A percentile compares a stretch with the other conserved stretches of the same genome.
These are phyloP conservation scores for Xylaria telfairii DNA, from an alignment of 495 filamentous ascomycete genomes.

Conservation along the genomic window DNA sequence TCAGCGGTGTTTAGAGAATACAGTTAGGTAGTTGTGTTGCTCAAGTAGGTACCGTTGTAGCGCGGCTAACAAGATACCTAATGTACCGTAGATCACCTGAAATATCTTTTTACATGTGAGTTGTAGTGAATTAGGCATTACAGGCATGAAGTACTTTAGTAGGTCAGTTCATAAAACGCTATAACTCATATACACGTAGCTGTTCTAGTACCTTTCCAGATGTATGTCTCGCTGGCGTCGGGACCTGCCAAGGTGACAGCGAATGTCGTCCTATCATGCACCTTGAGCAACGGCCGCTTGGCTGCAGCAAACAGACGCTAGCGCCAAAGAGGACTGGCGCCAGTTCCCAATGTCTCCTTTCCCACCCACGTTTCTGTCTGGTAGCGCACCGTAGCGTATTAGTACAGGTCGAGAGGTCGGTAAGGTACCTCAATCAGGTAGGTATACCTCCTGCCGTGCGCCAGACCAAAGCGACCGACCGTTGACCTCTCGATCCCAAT, in stretches of 20 bases:
- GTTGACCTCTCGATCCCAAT: constrained; percentile 19
- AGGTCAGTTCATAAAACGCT: too few species aligned
- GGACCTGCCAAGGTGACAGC: constrained; percentile 15
- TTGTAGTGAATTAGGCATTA: not conserved
- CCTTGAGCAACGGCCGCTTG: not conserved
- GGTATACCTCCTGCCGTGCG: constrained; percentile 11
- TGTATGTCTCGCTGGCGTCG: not conserved
- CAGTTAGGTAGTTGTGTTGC: not conserved
- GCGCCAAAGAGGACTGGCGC: not conserved
- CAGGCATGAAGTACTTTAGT: too few species aligned
- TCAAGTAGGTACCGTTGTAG: not conserved
- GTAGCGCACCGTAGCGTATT: not conserved
- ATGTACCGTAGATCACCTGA: not conserved
- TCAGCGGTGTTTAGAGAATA: not conserved
- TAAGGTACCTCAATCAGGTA: not conserved
- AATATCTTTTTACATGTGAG: not conserved
- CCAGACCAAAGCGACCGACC: not conserved
- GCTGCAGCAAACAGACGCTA: constrained; percentile 1
- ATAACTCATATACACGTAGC: constrained; percentile 9
- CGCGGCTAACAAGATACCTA: not conserved
- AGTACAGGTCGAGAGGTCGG: not conserved
- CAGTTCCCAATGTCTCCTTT: constrained; percentile 2
- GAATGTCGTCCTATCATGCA: not conserved
- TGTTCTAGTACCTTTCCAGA: not conserved
- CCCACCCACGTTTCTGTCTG: constrained; percentile 6